Evolutionary conservation across 495 filamentous ascomycete species (phyloP), one percentile per base, ranked within the genome.

Genomic region (Trichoderma orchidacearum): DNA sequence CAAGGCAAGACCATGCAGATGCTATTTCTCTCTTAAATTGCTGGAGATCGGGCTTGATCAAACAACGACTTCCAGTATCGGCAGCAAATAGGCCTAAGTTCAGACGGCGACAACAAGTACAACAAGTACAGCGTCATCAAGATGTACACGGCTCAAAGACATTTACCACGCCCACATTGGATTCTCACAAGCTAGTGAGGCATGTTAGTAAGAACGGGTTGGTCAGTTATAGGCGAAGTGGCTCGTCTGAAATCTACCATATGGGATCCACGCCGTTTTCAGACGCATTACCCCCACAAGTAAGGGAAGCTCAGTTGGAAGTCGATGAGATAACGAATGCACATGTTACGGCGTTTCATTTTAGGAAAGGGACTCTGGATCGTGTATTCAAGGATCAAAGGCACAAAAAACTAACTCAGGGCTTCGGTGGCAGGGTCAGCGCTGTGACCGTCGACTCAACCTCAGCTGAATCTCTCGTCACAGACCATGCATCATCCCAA

Each of bases 21-120:
- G 85, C 82, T 0, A 81, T 84, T 48, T 68, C 72, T 13, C 73
- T 81, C 12, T 69, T 98, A 51, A 73, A 71, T 21, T 77, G 85
- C 56, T 98, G 93, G 93, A 85, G 81, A 63, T 75, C 73, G 58
- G 90, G 91, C 6, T 81, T 67, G 35, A 82, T 91, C 17, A 21
- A 36, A 15, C 53, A 55, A 13, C 53, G 53, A 23, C n/a, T 28
- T 17, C 18, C 51, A 7, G 51, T 35, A 18, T 21, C 53, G 17
- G 17, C 21, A 34, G 51, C 51, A 6, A 17, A 25, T n/a, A 21
- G 17, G 30, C 31, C 51, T 8, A 53, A 32, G 11, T 2, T 1
- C 2, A 17, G 5, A 9, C 28, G 28, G 28, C 28, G 28, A n/a
- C 51, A 53, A 4, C 30, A 3, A 3, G 28, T n/a, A 32, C n/a